phyloP scores from a whole-genome alignment of 2,329 filamentous ascomycete species.

The Fusarium sulawesiense region DNA sequence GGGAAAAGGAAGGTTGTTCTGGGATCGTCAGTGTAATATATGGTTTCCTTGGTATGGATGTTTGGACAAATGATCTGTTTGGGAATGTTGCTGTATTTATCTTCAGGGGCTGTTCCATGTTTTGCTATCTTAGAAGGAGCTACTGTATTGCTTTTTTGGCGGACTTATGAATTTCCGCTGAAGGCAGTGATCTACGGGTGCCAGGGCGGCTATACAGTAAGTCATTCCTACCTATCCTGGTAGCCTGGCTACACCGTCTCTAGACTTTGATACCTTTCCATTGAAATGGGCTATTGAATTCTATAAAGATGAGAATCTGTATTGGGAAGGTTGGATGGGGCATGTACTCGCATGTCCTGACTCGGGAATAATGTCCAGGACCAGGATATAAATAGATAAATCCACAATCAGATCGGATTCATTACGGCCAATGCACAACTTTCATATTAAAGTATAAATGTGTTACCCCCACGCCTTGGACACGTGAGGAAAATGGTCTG shows the following conservation, averaged over 20 bases:
- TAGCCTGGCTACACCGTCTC: too few relatives aligned
- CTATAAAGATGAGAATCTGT: too few relatives aligned
- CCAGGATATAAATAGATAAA: constrained; percentile 5
- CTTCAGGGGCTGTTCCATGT: not conserved
- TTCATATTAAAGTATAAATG: not conserved
- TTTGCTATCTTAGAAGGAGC: not conserved
- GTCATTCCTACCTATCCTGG: not conserved
- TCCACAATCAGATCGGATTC: not conserved
- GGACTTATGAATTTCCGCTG: not conserved
- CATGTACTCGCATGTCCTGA: not conserved
- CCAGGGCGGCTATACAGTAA: not conserved
- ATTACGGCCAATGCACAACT: not conserved
- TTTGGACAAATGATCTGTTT: too few relatives aligned
- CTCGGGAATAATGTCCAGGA: constrained; percentile 1
- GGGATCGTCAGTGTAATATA: too few relatives aligned
- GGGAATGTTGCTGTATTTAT: too few relatives aligned
- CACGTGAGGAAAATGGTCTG: constrained; percentile 41
- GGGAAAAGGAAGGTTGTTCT: too few relatives aligned
- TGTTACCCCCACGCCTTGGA: constrained; percentile 31
- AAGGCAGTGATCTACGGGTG: not conserved
- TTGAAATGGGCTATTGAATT: too few relatives aligned
- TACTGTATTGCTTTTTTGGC: not conserved
- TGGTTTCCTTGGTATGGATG: too few relatives aligned
- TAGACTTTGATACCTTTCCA: too few relatives aligned
- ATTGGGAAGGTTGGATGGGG: not conserved